Base-by-base conservation (phyloP, 2,329 filamentous ascomycete species). In the Colletotrichum tropicale region DNA sequence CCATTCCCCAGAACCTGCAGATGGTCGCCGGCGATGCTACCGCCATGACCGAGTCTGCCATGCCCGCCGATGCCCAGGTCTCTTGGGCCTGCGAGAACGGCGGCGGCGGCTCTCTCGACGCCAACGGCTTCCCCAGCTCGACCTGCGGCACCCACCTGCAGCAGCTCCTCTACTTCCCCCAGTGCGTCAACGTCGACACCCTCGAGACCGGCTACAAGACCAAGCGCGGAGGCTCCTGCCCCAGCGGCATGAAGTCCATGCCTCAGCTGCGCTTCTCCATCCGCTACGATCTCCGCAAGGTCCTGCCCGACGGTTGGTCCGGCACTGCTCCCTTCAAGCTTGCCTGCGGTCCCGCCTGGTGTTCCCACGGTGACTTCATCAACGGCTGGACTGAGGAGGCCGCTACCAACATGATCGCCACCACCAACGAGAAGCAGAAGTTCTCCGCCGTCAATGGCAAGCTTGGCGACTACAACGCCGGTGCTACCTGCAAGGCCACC, bases 71-170 rank as follows among this genome's bases (percentile, higher is more conserved):
- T 24, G 79, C 80, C 34, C 75, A 78, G 68, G 74, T 79, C 72
- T 58, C 76, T 30, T 81, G 71, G 81, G 70, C 36, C 28, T 86
- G 85, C 71, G 85, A 86, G 77, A 78, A 77, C 71, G 81, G 80
- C 21, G 78, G 76, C 26, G 18, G 76, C 71, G 75, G 70, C 36
- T 73, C 65, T 82, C 92, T 72, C 4, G 77, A 79, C 24, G 93
- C 92, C 10, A 94, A 94, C 80, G 93, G 93, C 24, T 92, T 94
- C 80, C 93, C 93, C 32, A 93, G 94, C 76, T 92, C 92, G 68
- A 93, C 93, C 1, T 94, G 93, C 12, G 89, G 78, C 88, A 90
- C 66, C 76, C 83, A 81, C 79, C 89, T 66, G 86, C 90, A 76
- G 89, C 92, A 82, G 89, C 92, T 78, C 89, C 90, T 38, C 65